phyloP scores from a whole-genome alignment of 306 rosid species.

The Parietaria judaica region DNA sequence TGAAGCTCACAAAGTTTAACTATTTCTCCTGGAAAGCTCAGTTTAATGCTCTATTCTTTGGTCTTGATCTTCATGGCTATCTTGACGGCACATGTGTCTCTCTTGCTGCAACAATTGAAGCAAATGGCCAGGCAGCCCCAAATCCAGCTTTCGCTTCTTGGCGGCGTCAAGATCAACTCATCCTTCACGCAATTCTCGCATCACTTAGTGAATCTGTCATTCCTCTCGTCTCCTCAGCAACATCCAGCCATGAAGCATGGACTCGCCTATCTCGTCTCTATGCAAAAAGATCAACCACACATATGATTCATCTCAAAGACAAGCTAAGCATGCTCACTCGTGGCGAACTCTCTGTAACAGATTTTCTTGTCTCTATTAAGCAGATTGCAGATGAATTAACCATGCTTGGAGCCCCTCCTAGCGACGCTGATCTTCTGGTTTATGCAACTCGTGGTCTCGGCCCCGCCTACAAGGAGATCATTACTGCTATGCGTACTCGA shows the following conservation, averaged over 20 bases:
- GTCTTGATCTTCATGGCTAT: not conserved
- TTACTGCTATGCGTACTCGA: not conserved
- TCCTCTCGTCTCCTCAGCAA: not conserved
- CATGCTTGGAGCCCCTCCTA: not conserved
- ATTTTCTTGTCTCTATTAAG: not conserved
- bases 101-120: not conserved
- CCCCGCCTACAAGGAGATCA: not conserved
- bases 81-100: not conserved
- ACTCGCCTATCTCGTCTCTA: not conserved
- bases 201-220: not conserved
- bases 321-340: not conserved
- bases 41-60: not conserved
- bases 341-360: not conserved
- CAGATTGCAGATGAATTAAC: not conserved
- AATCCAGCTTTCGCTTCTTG: not conserved
- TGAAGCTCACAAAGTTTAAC: not conserved
- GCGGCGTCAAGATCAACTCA: not conserved
- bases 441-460: not conserved
- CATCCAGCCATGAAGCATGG: not conserved
- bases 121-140: not conserved
- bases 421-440: not conserved
- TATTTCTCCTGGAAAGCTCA: not conserved
- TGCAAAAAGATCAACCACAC: not conserved
- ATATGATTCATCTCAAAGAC: not conserved
- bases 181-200: not conserved